These are phyloP conservation scores for Fraxinus americana DNA, from an alignment of 257 asterid species.

Conservation along the genomic window DNA sequence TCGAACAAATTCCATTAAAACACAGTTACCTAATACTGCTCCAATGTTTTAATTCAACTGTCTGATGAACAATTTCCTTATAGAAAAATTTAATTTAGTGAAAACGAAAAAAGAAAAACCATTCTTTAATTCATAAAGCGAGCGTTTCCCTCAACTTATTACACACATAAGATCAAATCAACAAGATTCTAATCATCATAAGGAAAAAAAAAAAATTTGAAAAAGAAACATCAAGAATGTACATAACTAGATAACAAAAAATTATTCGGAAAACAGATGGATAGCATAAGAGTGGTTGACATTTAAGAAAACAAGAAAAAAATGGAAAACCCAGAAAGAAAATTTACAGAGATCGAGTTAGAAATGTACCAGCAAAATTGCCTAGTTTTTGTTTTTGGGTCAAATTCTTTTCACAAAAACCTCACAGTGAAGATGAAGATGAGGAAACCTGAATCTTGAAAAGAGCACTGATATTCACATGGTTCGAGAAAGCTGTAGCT, in stretches of 20 bases:
- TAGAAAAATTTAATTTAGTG: neutral
- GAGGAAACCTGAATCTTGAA: neutral
- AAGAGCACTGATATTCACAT: neutral
- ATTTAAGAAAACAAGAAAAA: neutral
- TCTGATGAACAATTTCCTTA: neutral
- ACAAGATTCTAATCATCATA: neutral
- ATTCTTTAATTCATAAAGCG: neutral
- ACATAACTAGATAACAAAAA: neutral
- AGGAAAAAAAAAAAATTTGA: neutral
- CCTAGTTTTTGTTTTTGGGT: neutral
- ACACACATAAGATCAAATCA: neutral
- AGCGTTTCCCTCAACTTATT: neutral
- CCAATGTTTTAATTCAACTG: neutral
- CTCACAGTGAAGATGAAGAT: constrained; percentile 2
- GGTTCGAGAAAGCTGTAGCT: neutral
- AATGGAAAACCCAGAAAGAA: neutral
- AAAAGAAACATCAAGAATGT: neutral
- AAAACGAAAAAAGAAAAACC: neutral
- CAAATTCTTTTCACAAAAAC: neutral
- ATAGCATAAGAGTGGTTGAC: neutral
- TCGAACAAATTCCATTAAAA: neutral
- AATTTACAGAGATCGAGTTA: neutral
- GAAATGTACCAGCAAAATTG: constrained; percentile 29
- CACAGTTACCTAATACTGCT: neutral
- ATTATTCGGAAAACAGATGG: neutral